Conservation (phyloP, 2,329 filamentous ascomycete species). For the Pseudocercospora pini-densiflorae region DNA sequence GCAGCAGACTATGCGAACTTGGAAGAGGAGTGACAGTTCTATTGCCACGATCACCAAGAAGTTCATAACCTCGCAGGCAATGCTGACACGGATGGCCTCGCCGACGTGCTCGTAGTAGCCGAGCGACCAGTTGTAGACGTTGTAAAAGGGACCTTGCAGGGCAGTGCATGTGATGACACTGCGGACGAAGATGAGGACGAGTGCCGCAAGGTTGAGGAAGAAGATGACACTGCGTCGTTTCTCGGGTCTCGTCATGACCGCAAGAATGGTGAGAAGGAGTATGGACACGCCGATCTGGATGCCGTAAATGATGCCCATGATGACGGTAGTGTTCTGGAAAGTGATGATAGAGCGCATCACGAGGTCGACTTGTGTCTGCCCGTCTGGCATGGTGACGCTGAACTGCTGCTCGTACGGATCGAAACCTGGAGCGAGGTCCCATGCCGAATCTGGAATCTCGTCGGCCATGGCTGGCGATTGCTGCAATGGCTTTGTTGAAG, state of each 20-base stretch:
- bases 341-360: slow-evolving; percentile 50
- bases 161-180: slow-evolving; percentile 62
- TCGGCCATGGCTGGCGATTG: slow-evolving; percentile 14
- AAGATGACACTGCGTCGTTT: slow-evolving; percentile 70
- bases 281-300: slow-evolving; percentile 71
- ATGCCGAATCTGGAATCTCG: slow-evolving; percentile 19
- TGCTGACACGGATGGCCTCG: slow-evolving; percentile 39
- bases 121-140: slow-evolving; percentile 50
- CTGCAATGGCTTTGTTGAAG: slow-evolving; percentile 18
- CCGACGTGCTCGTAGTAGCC: slow-evolving; percentile 32
- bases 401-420: slow-evolving; percentile 59
- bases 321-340: slow-evolving; percentile 53
- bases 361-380: slow-evolving; percentile 49
- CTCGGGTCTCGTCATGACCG: slow-evolving; percentile 67
- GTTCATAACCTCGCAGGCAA: slow-evolving; percentile 55
- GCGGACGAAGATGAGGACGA: slow-evolving; percentile 66
- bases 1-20: slow-evolving; percentile 66
- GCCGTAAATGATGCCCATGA: slow-evolving; percentile 65
- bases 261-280: slow-evolving; percentile 67
- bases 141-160: slow-evolving; percentile 64
- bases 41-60: slow-evolving; percentile 60
- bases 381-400: slow-evolving; percentile 47
- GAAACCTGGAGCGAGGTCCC: slow-evolving; percentile 40
- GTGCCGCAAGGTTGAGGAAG: slow-evolving; percentile 65
- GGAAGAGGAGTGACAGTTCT: slow-evolving; percentile 64